phyloP scores from a whole-genome alignment of 2,329 filamentous ascomycete species.

The Penicillium sp. region DNA sequence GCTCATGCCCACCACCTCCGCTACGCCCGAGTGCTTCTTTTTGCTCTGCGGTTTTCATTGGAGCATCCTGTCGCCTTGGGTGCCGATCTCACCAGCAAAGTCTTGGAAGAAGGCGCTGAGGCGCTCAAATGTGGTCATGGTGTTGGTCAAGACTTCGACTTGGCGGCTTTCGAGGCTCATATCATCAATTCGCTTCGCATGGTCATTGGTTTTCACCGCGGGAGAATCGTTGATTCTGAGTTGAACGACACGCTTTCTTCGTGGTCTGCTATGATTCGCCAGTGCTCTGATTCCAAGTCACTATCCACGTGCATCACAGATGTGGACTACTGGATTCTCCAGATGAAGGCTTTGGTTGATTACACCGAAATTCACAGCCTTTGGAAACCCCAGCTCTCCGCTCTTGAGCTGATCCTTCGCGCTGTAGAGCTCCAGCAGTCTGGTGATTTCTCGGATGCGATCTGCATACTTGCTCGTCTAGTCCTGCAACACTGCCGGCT shows the following conservation, averaged over 20 bases:
- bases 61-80: constrained; percentile 28
- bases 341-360: constrained; percentile 50
- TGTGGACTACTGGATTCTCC: constrained; percentile 43
- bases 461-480: constrained; percentile 42
- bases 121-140: constrained; percentile 14
- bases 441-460: constrained; percentile 34
- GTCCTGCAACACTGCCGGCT: constrained; percentile 53
- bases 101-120: constrained; percentile 23
- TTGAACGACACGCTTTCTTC: constrained; percentile 29
- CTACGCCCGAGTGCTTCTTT: constrained; percentile 32
- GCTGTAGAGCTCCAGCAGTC: constrained; percentile 43
- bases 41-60: constrained; percentile 30
- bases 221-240: constrained; percentile 22
- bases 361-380: constrained; percentile 54
- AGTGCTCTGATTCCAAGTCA: constrained; percentile 39
- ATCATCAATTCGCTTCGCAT: constrained; percentile 32
- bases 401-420: constrained; percentile 46
- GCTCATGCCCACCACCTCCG: constrained; percentile 30
- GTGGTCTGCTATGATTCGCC: constrained; percentile 38
- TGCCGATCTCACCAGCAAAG: constrained; percentile 18
- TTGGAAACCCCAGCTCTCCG: constrained; percentile 44
- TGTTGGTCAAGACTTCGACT: constrained; percentile 22
- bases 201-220: constrained; percentile 30
- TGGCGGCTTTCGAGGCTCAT: constrained; percentile 24
- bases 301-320: constrained; percentile 47